Base-by-base conservation (phyloP, 306 rosid species). In the Fragaria iinumae region DNA sequence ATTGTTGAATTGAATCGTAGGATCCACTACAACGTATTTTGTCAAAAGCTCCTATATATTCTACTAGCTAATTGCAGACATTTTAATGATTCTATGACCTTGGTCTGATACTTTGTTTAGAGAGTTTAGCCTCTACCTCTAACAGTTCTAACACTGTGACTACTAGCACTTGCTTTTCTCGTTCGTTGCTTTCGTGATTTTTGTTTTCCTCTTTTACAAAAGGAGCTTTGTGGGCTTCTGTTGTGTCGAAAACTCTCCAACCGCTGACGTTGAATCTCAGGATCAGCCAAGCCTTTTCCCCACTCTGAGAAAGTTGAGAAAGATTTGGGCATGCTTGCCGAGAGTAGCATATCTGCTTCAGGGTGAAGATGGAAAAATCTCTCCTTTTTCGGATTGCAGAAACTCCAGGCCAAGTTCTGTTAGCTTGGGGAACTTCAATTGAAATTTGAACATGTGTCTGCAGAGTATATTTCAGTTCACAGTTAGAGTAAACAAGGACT, bases 241-340 rank as follows among this genome's bases (percentile, higher is more conserved):
- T 49, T 49, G 39, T 5, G 50, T 50, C 44, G 90, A 68, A 84
- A 82, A 78, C 78, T 80, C 74, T 87, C 86, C 43, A 94, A 84
- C 57, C 97, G 91, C 76, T 89, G 93, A 50, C 83, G 97, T 44
- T 96, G 95, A 73, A 94, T 92, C 88, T 87, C 93, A 53, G 98
- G 97, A 88, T 94, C 93, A 11, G 96, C 98, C 98, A 96, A 94
- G 77, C 97, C 96, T 67, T 76, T 89, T 80, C 93, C 92, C 97
- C 96, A 94, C 48, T 92, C 95, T 0, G 95, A 85, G 90, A 94
- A 92, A 57, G 89, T 81, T 27, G 97, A 89, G 83, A 43, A 90
- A 36, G 95, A 81, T 76, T 83, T 84, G 62, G 79, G 43, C 57
- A 72, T 83, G 72, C 82, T 81, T 76, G 16, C 72, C 27, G 88